Base-by-base conservation (phyloP, 2,329 filamentous ascomycete species). In the Fusarium nodosum region DNA sequence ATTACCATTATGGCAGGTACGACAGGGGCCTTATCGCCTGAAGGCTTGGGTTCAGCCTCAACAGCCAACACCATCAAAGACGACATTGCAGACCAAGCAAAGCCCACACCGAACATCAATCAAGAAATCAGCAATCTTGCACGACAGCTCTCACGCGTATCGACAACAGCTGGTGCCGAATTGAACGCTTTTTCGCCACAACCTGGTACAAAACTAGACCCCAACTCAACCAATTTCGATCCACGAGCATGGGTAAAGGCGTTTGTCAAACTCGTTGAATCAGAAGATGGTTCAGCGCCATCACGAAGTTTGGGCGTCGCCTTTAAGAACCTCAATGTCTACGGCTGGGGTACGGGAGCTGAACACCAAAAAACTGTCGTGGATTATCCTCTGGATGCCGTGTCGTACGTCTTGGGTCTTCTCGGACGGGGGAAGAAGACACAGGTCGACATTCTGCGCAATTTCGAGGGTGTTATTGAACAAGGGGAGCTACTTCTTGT, bases 401-500 rank as follows among this genome's bases (percentile, higher is more conserved):
- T 69, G 4, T 18, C 44, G 24, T 54, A 60, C 11, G 22, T 69
- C 2, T 16, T 33, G 16, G 36, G 50, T 9, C 26, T 72, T 12
- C 6, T 72, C 1, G 46, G 48, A 0, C 33, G 47, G 3, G 47
- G 45, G 0, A 64, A 68, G 18, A 68, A 64, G 46, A 52, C 46
- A 3, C 48, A 64, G 1, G 71, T 78, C 3, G 73, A 76, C 20
- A 77, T 77, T 9, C 46, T 77, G 6, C 66, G 64, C 2, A 50
- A 72, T 8, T 77, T 77, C 8, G 75, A 77, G n/a, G 76, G 76
- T 15, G 51, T 77, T 2, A 36, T 77, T 6, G 74, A 77, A 1
- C 50, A 76, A 5, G 76, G 76, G 0, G 75, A 77, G 46, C 28
- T 77, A 48, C n/a, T 77, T 0, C 64, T 77, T 2, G 76, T 77